Evolutionary conservation across 1,139 yeast genomes (phyloP).

Genomic region (Yamadazyma diospyri): DNA sequence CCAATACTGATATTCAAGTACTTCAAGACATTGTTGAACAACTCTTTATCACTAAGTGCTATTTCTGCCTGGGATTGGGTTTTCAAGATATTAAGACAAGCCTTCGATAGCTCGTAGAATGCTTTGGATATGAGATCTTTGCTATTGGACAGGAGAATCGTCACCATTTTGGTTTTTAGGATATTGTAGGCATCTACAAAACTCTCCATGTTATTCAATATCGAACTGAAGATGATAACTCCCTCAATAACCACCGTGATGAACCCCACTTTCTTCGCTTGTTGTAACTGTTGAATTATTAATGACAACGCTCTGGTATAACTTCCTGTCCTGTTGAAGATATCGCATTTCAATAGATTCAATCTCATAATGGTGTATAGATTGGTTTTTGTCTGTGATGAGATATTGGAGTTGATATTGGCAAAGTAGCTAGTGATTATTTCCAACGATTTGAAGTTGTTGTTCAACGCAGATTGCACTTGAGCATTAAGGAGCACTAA

Average conservation of each 20-base stretch:
- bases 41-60: constrained; percentile 9
- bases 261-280: constrained; percentile 41
- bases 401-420: constrained; percentile 17
- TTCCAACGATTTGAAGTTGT: constrained; percentile 33
- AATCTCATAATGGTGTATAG: constrained; percentile 39
- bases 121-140: constrained; percentile 33
- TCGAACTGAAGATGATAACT: constrained; percentile 32
- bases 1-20: constrained; percentile 40
- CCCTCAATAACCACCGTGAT: constrained; percentile 38
- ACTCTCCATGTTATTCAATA: constrained; percentile 33
- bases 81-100: constrained; percentile 21
- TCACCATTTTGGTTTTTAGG: constrained; percentile 36
- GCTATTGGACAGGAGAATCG: constrained; percentile 32
- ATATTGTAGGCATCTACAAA: constrained; percentile 35
- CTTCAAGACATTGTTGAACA: constrained; percentile 27
- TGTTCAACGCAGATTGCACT: constrained; percentile 27
- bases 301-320: constrained; percentile 42
- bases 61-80: constrained; percentile 7
- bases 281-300: constrained; percentile 41
- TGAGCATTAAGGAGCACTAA: constrained; percentile 24
- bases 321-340: constrained; percentile 34
- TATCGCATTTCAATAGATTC: constrained; percentile 41
- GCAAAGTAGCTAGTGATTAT: constrained; percentile 27
- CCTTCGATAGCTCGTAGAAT: constrained; percentile 34
- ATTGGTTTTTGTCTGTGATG: constrained; percentile 23